phyloP scores from a whole-genome alignment of 2,329 filamentous ascomycete genomes.

The Ophiosphaerella herpotricha region DNA sequence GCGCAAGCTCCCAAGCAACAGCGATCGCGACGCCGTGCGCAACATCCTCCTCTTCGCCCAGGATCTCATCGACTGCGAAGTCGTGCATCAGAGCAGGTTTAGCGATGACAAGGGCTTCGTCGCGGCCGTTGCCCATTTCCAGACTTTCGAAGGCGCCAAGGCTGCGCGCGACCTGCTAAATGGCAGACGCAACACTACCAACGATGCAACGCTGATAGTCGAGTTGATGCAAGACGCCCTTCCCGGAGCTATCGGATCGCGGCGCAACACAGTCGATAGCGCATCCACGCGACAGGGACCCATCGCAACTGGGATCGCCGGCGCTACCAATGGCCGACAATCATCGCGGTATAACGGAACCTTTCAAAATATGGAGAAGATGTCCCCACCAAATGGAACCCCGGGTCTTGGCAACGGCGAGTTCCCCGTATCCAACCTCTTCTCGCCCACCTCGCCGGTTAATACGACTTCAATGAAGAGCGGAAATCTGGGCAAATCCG shows the following conservation, averaged over 20 bases:
- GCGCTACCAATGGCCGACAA: conserved; percentile 52
- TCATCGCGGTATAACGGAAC: conserved; percentile 64
- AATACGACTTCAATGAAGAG: conserved; percentile 68
- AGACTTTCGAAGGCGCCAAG: conserved; percentile 60
- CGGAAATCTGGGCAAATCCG: conserved; percentile 65
- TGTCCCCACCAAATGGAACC: conserved; percentile 63
- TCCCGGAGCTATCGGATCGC: conserved; percentile 48
- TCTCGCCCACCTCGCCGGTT: conserved; percentile 75
- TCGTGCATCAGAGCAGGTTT: conserved; percentile 57
- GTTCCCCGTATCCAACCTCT: conserved; percentile 67
- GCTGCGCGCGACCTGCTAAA: conserved; percentile 64
- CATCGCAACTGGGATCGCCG: conserved; percentile 51
- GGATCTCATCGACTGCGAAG: conserved; percentile 63
- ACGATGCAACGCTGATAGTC: conserved; percentile 62
- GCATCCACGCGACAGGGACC: conserved; percentile 49
- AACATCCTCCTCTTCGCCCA: conserved; percentile 70
- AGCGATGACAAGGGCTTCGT: conserved; percentile 62
- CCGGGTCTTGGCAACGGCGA: conserved; percentile 61
- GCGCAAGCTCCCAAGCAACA: conserved; percentile 64
- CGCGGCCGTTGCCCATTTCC: conserved; percentile 64
- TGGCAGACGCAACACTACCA: conserved; percentile 65
- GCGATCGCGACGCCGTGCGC: conserved; percentile 61
- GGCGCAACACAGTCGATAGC: conserved; percentile 62
- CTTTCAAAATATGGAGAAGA: conserved; percentile 66
- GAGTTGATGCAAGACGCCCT: conserved; percentile 57